Percentiles rank a stretch among this genome's conserved stretches.
phyloP scores from a whole-genome alignment of 2,329 filamentous ascomycete genomes.

The Ascochyta pisi region DNA sequence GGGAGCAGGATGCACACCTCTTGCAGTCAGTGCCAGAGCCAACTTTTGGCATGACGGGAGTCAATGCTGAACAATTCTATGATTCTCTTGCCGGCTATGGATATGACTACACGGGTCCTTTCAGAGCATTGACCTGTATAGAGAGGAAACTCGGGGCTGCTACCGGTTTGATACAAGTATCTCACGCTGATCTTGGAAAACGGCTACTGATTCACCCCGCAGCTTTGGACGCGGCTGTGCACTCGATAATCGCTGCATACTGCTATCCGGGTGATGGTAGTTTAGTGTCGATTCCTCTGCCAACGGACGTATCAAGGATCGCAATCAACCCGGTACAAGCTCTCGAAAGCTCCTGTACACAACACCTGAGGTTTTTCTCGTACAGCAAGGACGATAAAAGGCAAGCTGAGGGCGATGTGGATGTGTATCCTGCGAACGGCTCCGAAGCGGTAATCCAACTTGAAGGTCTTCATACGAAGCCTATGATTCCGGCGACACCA shows the following conservation, averaged over 20 bases:
- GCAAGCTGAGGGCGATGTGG: not conserved
- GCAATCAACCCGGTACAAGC: not conserved
- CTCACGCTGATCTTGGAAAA: not conserved
- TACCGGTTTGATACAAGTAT: not conserved
- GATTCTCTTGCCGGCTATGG: not conserved
- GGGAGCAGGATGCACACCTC: not conserved
- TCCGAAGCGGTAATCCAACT: constrained; percentile 2
- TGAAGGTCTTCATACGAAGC: constrained; percentile 11
- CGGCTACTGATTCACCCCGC: constrained; percentile 33
- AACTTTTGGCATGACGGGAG: not conserved
- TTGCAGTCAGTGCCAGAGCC: not conserved
- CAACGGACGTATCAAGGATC: constrained; percentile 11
- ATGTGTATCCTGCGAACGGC: not conserved
- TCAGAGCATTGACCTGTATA: constrained; percentile 6
- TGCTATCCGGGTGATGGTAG: constrained; percentile 38
- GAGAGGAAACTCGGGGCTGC: constrained; percentile 3
- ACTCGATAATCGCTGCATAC: constrained; percentile 39
- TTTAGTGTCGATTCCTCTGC: constrained; percentile 15
- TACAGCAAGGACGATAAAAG: not conserved
- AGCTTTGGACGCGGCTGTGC: constrained; percentile 41
- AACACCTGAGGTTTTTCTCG: not conserved
- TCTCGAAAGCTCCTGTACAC: constrained; percentile 8
- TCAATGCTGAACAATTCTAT: constrained; percentile 1
- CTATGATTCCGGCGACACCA: constrained; percentile 1
- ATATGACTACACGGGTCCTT: constrained; percentile 5